Percentiles rank a stretch among this genome's conserved stretches.
Evolutionary conservation across 352 stramenopile species (phyloP).

Genomic region (Elongisporangium undulatum): DNA sequence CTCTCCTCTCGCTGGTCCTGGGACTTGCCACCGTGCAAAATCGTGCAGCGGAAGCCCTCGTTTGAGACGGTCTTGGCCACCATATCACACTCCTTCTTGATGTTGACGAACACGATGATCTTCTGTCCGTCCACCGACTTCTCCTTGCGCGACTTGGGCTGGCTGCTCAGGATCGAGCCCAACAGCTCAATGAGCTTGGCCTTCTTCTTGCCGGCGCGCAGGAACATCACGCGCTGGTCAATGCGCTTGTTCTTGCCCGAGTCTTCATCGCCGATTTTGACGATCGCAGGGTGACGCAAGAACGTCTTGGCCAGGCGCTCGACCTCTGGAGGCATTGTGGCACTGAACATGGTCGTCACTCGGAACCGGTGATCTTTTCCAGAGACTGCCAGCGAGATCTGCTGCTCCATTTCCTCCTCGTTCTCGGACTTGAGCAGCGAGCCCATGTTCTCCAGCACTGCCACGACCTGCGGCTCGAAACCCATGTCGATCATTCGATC

Average conservation of each 20-base stretch:
- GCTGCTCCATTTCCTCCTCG: constrained; percentile 94
- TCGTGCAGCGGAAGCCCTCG: constrained; percentile 87
- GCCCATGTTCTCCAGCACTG: constrained; percentile 97
- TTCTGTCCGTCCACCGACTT: constrained; percentile 84
- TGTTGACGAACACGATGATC: constrained; percentile 99
- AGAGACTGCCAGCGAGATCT: constrained; percentile 66
- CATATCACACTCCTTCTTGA: constrained; percentile 97
- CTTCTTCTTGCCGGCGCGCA: constrained; percentile 91
- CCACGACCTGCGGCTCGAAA: constrained; percentile 96
- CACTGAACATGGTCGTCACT: constrained; percentile 97
- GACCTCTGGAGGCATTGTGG: constrained; percentile 97
- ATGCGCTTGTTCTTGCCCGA: constrained; percentile 98
- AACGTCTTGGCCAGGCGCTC: constrained; percentile 97
- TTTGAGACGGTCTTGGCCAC: constrained; percentile 92
- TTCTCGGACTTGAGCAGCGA: constrained; percentile 96
- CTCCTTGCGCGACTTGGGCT: constrained; percentile 64
- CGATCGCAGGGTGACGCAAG: constrained; percentile 94
- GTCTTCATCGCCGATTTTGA: constrained; percentile 98
- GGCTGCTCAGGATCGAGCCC: constrained; percentile 73
- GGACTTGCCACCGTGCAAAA: constrained; percentile 97
- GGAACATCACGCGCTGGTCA: constrained; percentile 94
- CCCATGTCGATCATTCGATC: constrained; percentile 98
- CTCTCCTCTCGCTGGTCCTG: constrained; percentile 95
- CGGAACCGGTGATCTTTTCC: constrained; percentile 70
- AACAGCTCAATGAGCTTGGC: constrained; percentile 82